These are phyloP conservation scores for Plantago major DNA, from an alignment of 257 asterid species.

Conservation along the genomic window DNA sequence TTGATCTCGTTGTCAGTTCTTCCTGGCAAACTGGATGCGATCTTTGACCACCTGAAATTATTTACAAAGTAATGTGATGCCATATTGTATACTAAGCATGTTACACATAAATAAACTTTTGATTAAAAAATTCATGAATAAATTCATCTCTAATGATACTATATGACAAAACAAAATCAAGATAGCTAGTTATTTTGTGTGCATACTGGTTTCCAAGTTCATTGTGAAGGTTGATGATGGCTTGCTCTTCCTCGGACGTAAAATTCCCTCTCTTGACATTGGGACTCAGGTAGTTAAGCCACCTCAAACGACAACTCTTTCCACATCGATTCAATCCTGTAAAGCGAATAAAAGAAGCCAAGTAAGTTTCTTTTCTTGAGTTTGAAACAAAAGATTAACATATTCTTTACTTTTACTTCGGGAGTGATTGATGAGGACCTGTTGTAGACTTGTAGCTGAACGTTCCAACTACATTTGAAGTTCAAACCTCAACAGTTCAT, in stretches of 20 bases:
- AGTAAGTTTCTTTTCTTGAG: not conserved
- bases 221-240: constrained; percentile 51
- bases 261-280: constrained; percentile 65
- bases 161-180: not conserved
- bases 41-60: constrained; percentile 65
- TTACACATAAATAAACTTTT: too few species aligned
- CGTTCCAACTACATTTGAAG: constrained; percentile 1
- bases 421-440: constrained; percentile 4
- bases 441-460: not conserved
- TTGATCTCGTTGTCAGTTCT: constrained; percentile 90
- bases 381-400: not conserved
- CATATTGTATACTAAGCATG: not conserved
- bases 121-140: too few species aligned
- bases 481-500: not conserved
- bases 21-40: constrained; percentile 69
- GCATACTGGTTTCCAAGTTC: constrained; percentile 65
- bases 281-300: constrained; percentile 81
- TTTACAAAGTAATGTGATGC: not conserved
- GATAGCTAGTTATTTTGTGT: constrained; percentile 5
- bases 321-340: constrained; percentile 67
- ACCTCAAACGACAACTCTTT: constrained; percentile 76
- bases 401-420: not conserved
- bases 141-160: too few species aligned
- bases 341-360: not conserved
- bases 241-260: constrained; percentile 55